Evolutionary conservation across 495 filamentous ascomycete genomes (phyloP), one percentile per base, ranked within the genome.

Genomic region (Cercophora newfieldiana): DNA sequence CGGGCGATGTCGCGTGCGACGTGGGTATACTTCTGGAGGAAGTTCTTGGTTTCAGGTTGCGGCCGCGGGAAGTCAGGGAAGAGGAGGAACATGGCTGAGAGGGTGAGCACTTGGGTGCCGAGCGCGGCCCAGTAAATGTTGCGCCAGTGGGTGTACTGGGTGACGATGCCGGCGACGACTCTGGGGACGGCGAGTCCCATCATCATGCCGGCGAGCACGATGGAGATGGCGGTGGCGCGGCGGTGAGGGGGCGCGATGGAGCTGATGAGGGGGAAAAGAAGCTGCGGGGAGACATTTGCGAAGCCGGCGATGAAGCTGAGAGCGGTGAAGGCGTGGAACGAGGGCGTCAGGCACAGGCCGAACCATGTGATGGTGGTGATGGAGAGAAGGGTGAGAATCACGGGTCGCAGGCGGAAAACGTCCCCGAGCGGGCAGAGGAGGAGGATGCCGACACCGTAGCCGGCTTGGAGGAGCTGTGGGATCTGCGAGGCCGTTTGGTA

Each of bases 371-470:
- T 7, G 21, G 90, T 87, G 3, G 91, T 93, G 29, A 88, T 77
- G 57, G 86, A 79, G 4, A 91, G 86, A 48, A 93, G 71, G 3
- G 80, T 70, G 12, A 93, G 75, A 30, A 92, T 90, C 70, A 92
- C 89, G 0, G 87, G 82, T 64, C 91, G 79, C 51, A 91, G 81
- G 21, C 81, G 80, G 6, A 94, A 79, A 57, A 93, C 78, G 68
- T 94, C 91, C 0, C 90, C 91, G 31, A 93, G 71, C 1, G 91
- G 91, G 75, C 90, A 92, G 31, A 94, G 68, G 68, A 93, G 89
- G 19, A 93, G 77, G 54, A 93, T 62, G 6, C 91, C 91, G 1
- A 80, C 80, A 4, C 90, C 91, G 78, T 94, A 94, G 4, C 91
- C 91, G 1, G 89, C 89, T 72, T 94, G 91, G 66, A 88, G 87